Percentiles rank a stretch among this genome's conserved stretches.
phyloP scores from a whole-genome alignment of 441 rosid genomes.

The Capsella rubella region DNA sequence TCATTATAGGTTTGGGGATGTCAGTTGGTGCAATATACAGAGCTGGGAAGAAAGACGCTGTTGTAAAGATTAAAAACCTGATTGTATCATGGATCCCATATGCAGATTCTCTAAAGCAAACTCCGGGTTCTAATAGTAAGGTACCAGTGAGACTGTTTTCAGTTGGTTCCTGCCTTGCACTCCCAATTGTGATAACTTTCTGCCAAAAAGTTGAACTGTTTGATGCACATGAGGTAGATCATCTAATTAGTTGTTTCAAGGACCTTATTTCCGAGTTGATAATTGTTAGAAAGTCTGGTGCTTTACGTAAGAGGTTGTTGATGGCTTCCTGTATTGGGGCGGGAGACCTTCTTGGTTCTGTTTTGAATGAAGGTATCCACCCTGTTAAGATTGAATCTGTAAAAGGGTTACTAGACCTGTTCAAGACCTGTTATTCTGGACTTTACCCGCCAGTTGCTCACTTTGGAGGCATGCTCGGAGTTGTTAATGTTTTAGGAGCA shows the following conservation, averaged over 20 bases:
- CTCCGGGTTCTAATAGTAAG: slow-evolving; percentile 48
- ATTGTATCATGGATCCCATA: slow-evolving; percentile 82
- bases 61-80: slow-evolving; percentile 72
- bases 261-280: slow-evolving; percentile 76
- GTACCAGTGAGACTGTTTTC: slow-evolving; percentile 61
- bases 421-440: slow-evolving; percentile 76
- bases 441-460: slow-evolving; percentile 66
- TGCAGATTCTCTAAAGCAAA: slow-evolving; percentile 50
- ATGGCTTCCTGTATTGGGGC: slow-evolving; percentile 86
- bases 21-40: slow-evolving; percentile 77
- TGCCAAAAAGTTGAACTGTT: slow-evolving; percentile 83
- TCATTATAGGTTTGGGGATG: slow-evolving; percentile 85
- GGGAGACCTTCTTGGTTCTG: slow-evolving; percentile 77
- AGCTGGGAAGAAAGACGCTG: slow-evolving; percentile 73
- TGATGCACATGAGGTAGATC: slow-evolving; percentile 64
- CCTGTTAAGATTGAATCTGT: slow-evolving; percentile 61
- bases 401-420: slow-evolving; percentile 64
- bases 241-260: slow-evolving; percentile 61
- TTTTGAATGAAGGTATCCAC: slow-evolving; percentile 79
- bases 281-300: slow-evolving; percentile 63
- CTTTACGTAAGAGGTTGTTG: slow-evolving; percentile 74
- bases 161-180: slow-evolving; percentile 84
- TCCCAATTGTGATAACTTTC: slow-evolving; percentile 77
- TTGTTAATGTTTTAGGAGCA: slow-evolving; percentile 86
- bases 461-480: slow-evolving; percentile 92